Evolutionary conservation across 139 green algal species (phyloP), one percentile per base, ranked within the genome.

Genomic region (Closterium sp.): DNA sequence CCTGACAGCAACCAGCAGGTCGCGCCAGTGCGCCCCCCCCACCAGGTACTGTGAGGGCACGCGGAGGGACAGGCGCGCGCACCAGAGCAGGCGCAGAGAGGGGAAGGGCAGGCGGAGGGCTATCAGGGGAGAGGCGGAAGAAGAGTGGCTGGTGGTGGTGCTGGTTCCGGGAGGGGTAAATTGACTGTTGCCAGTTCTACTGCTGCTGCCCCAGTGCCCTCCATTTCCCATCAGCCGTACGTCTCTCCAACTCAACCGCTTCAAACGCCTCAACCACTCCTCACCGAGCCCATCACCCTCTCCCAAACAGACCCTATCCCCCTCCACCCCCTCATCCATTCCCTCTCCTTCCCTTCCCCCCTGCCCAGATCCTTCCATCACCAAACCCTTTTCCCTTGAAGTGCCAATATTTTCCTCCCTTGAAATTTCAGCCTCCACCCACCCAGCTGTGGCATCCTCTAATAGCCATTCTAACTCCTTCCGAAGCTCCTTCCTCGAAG

Each of bases 41-140:
- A 96, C 96, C 5, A 99, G 94, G 95, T 99, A 99, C 94, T 99
- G 98, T 79, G 99, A 95, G 0, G 97, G 97, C 22, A 96, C 96
- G 13, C 97, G 96, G 9, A 97, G 94, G 92, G 96, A 86, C 86
- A 97, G 9, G 34, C 94, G 89, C 10, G 30, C 28, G 19, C 21
- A 10, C 94, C 94, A 95, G 84, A 96, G 28, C 28, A 21, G 24
- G 31, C 30, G n/a, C 1, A 95, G 89, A 28, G 94, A 91, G 29
- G 85, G 42, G 31, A 94, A 27, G 89, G 50, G 91, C n/a, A 70
- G 90, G 19, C 91, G 42, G 34, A 94, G 89, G 30, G 90, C 30
- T 19, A 93, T 22, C 13, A 79, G 62, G 62, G 62, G 62, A 79
- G 62, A 27, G 62, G 62, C 17, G 17, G 62, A 79, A 0, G 17